phyloP scores from a whole-genome alignment of 306 rosid species.

The Oemleria cerasiformis region DNA sequence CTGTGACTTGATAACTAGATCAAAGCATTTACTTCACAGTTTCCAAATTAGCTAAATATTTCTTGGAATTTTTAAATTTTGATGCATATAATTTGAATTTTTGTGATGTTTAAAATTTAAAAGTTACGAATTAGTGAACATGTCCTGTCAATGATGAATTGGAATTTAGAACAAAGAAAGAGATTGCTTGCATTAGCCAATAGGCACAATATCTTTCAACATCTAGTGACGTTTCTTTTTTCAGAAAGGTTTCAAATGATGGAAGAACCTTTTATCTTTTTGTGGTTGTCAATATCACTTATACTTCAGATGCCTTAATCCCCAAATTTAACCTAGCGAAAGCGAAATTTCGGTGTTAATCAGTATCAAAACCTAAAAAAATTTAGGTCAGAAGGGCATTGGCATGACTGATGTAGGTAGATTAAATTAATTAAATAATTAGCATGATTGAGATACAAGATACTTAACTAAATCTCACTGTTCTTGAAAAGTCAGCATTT shows the following conservation, averaged over 20 bases:
- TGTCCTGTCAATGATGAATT: background rate
- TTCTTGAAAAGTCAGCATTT: too few relatives aligned
- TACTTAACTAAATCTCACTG: too few relatives aligned
- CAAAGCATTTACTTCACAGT: background rate
- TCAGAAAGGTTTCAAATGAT: background rate
- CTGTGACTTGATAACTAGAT: background rate
- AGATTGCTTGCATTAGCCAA: background rate
- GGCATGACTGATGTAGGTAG: constrained; percentile 23
- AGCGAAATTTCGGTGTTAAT: constrained; percentile 13
- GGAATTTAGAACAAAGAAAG: background rate
- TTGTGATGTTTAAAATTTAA: too few relatives aligned
- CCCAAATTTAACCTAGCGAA: background rate
- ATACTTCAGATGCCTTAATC: background rate
- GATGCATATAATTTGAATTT: background rate
- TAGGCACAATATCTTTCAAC: background rate
- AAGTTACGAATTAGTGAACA: too few relatives aligned
- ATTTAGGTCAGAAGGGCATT: constrained; percentile 22
- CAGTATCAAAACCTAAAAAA: constrained; percentile 4
- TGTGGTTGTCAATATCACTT: background rate
- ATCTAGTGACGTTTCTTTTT: background rate
- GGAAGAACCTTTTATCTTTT: background rate
- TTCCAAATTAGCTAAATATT: background rate
- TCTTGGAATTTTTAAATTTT: background rate
- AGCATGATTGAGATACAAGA: background rate
- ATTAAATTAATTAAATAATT: constrained; percentile 6